Conservation (phyloP, 768 basidiomycete genomes). For the Multifurca ochricompacta region DNA sequence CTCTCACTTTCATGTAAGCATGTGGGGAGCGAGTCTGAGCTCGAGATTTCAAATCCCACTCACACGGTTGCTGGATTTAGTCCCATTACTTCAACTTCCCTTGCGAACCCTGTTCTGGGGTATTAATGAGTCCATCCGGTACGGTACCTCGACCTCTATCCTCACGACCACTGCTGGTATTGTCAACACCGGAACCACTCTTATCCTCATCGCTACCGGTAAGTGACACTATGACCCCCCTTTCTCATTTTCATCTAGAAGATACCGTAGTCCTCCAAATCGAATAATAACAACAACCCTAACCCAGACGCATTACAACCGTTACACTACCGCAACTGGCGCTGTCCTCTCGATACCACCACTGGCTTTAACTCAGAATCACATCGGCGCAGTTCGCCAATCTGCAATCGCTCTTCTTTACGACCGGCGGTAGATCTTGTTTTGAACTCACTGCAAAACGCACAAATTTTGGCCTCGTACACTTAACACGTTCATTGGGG, state of each 20-base stretch:
- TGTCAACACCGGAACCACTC: too few relatives aligned
- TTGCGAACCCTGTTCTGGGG: too few relatives aligned
- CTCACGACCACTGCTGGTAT: too few relatives aligned
- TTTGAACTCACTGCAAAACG: slow-evolving; percentile 34
- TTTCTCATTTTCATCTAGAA: too few relatives aligned
- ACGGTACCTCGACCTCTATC: too few relatives aligned
- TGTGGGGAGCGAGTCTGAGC: slow-evolving; percentile 18
- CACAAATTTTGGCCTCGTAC: slow-evolving; percentile 28
- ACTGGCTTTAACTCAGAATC: not conserved
- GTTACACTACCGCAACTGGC: too few relatives aligned
- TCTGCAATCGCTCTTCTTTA: slow-evolving; percentile 55
- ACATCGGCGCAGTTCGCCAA: slow-evolving; percentile 27
- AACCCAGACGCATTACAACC: slow-evolving; percentile 26
- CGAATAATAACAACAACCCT: slow-evolving; percentile 22
- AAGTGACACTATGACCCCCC: too few relatives aligned
- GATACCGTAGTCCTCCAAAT: slow-evolving; percentile 22
- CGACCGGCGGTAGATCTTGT: slow-evolving; percentile 40
- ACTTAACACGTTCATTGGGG: slow-evolving; percentile 29
- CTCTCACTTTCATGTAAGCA: too few relatives aligned
- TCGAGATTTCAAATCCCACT: not conserved
- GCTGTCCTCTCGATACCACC: slow-evolving; percentile 25
- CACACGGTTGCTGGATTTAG: not conserved
- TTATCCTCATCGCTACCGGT: too few relatives aligned
- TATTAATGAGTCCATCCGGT: too few relatives aligned
- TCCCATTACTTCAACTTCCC: too few relatives aligned